These are phyloP conservation scores for Pittosporum tobira DNA, from an alignment of 129 eudicot species.

Conservation along the genomic window DNA sequence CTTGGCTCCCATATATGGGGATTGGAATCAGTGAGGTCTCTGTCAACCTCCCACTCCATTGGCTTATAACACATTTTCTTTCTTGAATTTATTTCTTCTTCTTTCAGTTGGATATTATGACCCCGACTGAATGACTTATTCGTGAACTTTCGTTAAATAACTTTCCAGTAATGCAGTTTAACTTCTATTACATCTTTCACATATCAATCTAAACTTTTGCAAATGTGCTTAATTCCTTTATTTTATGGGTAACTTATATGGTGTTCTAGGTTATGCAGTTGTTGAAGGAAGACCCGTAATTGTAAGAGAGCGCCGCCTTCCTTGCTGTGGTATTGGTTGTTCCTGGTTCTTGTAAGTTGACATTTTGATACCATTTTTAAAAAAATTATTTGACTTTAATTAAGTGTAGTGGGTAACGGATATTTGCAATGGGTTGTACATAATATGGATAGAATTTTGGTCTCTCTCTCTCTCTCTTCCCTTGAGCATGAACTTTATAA, in stretches of 20 bases:
- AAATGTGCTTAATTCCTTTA: background rate
- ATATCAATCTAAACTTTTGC: background rate
- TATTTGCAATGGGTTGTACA: background rate
- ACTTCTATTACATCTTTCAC: background rate
- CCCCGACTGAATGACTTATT: background rate
- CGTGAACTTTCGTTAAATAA: background rate
- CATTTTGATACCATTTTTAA: conserved; percentile 6
- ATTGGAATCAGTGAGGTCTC: too few relatives aligned
- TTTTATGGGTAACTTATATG: background rate
- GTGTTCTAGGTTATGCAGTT: conserved; percentile 58
- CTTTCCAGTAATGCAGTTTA: background rate
- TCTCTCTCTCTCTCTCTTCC: background rate
- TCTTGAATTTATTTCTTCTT: background rate
- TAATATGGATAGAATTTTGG: background rate
- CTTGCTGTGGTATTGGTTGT: conserved; percentile 83
- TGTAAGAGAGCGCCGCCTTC: conserved; percentile 66
- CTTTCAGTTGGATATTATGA: background rate
- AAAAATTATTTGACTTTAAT: background rate
- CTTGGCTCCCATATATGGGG: too few relatives aligned
- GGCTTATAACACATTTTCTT: too few relatives aligned
- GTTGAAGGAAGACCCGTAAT: conserved; percentile 87
- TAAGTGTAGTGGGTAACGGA: background rate
- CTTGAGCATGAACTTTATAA: background rate
- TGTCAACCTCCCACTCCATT: too few relatives aligned
- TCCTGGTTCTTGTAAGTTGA: conserved; percentile 77